These are phyloP conservation scores for Macroventuria anomochaeta DNA, from an alignment of 2,329 filamentous ascomycete genomes.

Conservation along the genomic window DNA sequence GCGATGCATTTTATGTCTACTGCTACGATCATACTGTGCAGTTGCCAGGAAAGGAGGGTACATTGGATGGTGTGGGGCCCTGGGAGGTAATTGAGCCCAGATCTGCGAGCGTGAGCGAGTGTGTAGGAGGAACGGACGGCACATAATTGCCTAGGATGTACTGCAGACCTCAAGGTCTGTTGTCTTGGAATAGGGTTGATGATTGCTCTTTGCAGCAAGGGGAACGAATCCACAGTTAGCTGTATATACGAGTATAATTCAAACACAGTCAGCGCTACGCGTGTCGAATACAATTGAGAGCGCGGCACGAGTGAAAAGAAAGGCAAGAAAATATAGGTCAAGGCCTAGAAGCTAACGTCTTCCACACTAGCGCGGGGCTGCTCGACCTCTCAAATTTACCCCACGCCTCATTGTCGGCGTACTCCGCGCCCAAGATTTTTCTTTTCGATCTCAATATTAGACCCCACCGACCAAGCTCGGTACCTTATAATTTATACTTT, in stretches of 20 bases:
- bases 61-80: not conserved
- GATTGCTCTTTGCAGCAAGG: too few species aligned
- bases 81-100: not conserved
- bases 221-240: too few species aligned
- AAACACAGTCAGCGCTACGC: too few species aligned
- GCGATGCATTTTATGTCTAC: not conserved
- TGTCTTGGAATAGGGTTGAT: not conserved
- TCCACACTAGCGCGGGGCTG: conserved; percentile 12
- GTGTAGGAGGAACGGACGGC: not conserved
- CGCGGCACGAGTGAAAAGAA: not conserved
- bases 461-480: conserved; percentile 3
- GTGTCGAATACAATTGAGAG: too few species aligned
- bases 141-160: not conserved
- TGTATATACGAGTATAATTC: too few species aligned
- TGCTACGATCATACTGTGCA: conserved; percentile 15
- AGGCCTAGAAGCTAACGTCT: conserved; percentile 6
- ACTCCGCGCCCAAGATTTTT: conserved; percentile 15
- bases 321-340: not conserved
- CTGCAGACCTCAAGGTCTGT: not conserved
- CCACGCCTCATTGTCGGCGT: conserved; percentile 15
- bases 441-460: conserved; percentile 7
- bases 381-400: conserved; percentile 9
- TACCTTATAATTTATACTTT: conserved; percentile 5
- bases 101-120: not conserved
- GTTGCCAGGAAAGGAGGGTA: not conserved